Base-by-base conservation (phyloP, 2,329 filamentous ascomycete genomes). In the Paecilomyces formosus region DNA sequence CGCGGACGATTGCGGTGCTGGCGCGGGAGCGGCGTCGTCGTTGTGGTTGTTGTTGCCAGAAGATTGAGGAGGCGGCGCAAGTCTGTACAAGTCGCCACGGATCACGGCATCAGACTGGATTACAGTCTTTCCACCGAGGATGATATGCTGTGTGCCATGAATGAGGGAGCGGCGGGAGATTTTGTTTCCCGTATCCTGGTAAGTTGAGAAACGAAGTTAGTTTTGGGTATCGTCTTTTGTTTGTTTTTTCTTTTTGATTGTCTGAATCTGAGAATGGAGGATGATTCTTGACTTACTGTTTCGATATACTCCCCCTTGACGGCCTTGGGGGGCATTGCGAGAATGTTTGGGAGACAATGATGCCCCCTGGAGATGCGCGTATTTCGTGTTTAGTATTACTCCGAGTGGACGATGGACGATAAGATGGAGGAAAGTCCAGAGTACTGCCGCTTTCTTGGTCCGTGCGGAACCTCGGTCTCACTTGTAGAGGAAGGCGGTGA, bases 31-130 rank as follows among this genome's bases (percentile, higher is more conserved):
- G 24, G 1, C 24, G 24, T 26, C 24, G 26, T 76, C 70, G 45
- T 72, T 73, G 24, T 26, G 3, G 26, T 76, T 70, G 45, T 72
- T 73, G 1, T 73, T 58, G 1, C 66, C 62, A 28, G 67, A 63
- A 11, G 70, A 59, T 52, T 53, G 24, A 15, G 7, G 24, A 7
- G 54, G n/a, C 5, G 54, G 28, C 78, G 85, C 71, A 71, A 85
- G 56, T 68, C 79, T 84, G 51, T 88, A 83, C 18, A 99, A 84
- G 70, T 99, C 94, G 52, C 93, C 94, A 54, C 94, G 88, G 70
- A 99, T 91, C 75, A 94, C 92, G 67, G 92, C 93, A 70, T 96
- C 92, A 62, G 92, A 88, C 81, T 96, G 92, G 70, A 99, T 96
- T 62, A 97, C 91, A 0, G 92, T 96, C 76, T 91, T 96, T 63